Conservation (phyloP, 306 rosid genomes). For the Arachis hypogaea region DNA sequence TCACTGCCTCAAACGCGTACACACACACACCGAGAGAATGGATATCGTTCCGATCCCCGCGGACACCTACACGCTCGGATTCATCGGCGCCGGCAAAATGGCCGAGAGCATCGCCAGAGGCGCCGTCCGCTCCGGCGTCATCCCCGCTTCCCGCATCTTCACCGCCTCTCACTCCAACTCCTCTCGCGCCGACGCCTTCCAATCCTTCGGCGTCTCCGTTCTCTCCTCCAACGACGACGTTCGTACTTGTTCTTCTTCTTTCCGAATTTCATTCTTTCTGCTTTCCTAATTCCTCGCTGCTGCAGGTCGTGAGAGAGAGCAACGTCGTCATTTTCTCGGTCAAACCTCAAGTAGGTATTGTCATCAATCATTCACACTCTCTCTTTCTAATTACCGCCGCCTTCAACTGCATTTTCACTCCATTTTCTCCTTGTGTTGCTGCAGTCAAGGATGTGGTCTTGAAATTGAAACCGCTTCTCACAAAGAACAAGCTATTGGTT, state of each 20-base stretch:
- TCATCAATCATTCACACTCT: neutral
- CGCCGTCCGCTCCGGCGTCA: slow-evolving; percentile 66
- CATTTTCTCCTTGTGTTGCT: slow-evolving; percentile 2
- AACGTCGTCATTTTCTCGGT: slow-evolving; percentile 86
- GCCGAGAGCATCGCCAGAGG: slow-evolving; percentile 92
- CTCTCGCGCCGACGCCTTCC: slow-evolving; percentile 54
- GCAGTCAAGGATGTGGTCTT: slow-evolving; percentile 69
- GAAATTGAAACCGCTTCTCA: slow-evolving; percentile 67
- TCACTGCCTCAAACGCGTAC: neutral
- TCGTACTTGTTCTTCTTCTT: neutral
- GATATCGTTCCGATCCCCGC: slow-evolving; percentile 66
- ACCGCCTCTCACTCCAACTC: slow-evolving; percentile 64
- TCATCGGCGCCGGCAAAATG: slow-evolving; percentile 98
- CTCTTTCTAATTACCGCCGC: neutral
- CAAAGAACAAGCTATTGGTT: slow-evolving; percentile 84
- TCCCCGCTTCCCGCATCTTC: slow-evolving; percentile 74
- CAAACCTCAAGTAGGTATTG: slow-evolving; percentile 84
- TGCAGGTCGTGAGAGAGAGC: slow-evolving; percentile 78
- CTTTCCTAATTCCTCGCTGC: neutral
- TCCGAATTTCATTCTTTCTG: neutral
- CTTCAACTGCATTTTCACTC: neutral
- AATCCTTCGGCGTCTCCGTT: slow-evolving; percentile 55
- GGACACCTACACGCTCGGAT: slow-evolving; percentile 72
- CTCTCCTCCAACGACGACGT: slow-evolving; percentile 63
- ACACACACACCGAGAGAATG: slow-evolving; percentile 21